A percentile compares a stretch with the other conserved stretches of the same genome.
phyloP scores from a whole-genome alignment of 2,329 filamentous ascomycete species.

The Dactylonectria macrodidyma region DNA sequence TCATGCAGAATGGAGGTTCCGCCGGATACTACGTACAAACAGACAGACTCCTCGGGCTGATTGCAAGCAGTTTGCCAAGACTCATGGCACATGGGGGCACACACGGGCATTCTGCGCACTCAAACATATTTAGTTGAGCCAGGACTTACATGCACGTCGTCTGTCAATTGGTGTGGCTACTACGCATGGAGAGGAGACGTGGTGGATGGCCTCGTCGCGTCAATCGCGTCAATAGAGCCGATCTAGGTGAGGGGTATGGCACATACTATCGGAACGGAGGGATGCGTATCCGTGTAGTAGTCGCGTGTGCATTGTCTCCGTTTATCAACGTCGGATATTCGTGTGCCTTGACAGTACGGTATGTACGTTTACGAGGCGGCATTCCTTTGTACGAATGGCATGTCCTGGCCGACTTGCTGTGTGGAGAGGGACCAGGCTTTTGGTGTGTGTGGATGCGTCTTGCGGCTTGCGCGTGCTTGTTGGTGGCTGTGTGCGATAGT shows the following conservation, averaged over 20 bases:
- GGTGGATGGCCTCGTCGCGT: neutral
- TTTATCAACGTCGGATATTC: neutral
- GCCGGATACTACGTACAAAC: neutral
- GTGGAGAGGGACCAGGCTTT: constrained; percentile 4
- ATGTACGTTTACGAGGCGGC: neutral
- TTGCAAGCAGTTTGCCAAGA: neutral
- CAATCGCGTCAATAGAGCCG: constrained; percentile 9
- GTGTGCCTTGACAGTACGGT: neutral
- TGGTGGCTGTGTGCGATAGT: constrained; percentile 28
- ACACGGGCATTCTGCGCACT: neutral
- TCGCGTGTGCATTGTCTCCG: constrained; percentile 2
- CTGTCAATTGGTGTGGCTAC: neutral
- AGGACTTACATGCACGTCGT: neutral
- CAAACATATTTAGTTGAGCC: neutral
- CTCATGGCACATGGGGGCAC: neutral
- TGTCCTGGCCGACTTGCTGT: constrained; percentile 3
- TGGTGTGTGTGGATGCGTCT: constrained; percentile 22
- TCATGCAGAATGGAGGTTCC: constrained; percentile 1
- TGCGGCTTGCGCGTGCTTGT: constrained; percentile 15
- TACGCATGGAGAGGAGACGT: neutral
- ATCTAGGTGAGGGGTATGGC: neutral
- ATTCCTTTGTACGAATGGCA: neutral
- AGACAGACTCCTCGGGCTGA: neutral
- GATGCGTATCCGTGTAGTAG: constrained; percentile 3
- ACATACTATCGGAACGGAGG: constrained; percentile 1